Evolutionary conservation across 805 yeast genomes (phyloP).

Genomic region (Saturnispora hagleri): DNA sequence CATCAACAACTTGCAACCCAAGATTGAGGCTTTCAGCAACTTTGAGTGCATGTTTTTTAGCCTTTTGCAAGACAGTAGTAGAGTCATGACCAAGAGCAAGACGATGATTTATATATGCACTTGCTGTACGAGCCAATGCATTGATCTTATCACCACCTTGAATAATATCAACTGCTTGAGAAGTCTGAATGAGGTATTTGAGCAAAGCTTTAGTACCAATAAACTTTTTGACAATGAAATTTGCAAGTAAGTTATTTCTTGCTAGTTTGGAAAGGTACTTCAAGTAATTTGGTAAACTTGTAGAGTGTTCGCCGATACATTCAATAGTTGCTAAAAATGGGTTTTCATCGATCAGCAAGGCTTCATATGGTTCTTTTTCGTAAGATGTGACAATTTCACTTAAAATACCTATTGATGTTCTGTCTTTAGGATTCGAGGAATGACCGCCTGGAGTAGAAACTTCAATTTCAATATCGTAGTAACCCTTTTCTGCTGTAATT

Average conservation of each 20-base stretch:
- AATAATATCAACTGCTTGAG: conserved; percentile 60
- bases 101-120: conserved; percentile 51
- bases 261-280: conserved; percentile 25
- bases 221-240: conserved; percentile 27
- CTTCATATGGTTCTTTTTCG: conserved; percentile 46
- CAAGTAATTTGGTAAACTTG: conserved; percentile 7
- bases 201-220: conserved; percentile 28
- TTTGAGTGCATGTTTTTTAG: conserved; percentile 22
- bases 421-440: conserved; percentile 53
- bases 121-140: conserved; percentile 61
- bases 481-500: conserved; percentile 39
- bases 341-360: conserved; percentile 40
- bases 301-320: conserved; percentile 50
- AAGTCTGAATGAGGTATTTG: conserved; percentile 43
- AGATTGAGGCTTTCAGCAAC: conserved; percentile 30
- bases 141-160: conserved; percentile 67
- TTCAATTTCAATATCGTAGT: conserved; percentile 36
- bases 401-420: conserved; percentile 67
- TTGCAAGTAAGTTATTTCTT: conserved; percentile 26
- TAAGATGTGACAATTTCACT: conserved; percentile 46
- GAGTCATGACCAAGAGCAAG: conserved; percentile 28
- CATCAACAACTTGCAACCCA: conserved; percentile 27
- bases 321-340: conserved; percentile 51
- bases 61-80: conserved; percentile 38
- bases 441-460: conserved; percentile 51